A percentile compares a stretch with the other conserved stretches of the same genome.
These are phyloP conservation scores for Pseudogymnoascus sp. DNA, from an alignment of 2,329 filamentous ascomycete genomes.

Conservation along the genomic window DNA sequence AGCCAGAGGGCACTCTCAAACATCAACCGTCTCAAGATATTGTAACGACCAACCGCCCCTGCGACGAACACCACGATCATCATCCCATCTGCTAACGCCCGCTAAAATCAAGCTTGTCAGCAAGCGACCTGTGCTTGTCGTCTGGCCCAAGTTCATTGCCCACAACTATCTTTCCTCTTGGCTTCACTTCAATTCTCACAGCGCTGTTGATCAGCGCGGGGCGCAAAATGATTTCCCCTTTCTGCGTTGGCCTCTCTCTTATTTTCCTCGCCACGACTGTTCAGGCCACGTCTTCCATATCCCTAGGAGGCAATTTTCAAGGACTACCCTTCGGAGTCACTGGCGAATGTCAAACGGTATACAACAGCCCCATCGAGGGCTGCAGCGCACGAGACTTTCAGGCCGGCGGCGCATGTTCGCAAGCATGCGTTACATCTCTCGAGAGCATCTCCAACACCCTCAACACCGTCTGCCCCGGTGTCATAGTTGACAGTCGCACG, in stretches of 20 bases:
- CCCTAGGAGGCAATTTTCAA: conserved; percentile 10
- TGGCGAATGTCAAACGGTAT: conserved; percentile 6
- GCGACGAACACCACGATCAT: background rate
- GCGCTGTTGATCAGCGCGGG: background rate
- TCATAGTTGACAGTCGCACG: conserved; percentile 2
- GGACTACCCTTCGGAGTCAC: background rate
- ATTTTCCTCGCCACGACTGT: background rate
- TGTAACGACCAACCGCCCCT: background rate
- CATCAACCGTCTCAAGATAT: background rate
- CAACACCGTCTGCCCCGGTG: conserved; percentile 1
- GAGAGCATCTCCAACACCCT: background rate
- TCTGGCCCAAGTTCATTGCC: background rate
- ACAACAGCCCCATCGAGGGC: background rate
- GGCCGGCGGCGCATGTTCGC: background rate
- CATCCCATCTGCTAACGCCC: background rate
- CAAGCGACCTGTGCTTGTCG: background rate
- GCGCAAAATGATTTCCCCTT: background rate
- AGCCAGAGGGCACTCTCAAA: conserved; percentile 1
- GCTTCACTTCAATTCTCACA: background rate
- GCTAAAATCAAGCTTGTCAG: conserved; percentile 1
- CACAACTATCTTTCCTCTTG: background rate
- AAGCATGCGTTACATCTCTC: background rate
- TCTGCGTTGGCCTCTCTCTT: background rate
- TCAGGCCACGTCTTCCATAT: background rate
- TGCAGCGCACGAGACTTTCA: conserved; percentile 7